Conservation (phyloP, 768 basidiomycete genomes). For the Tulasnella sp. region DNA sequence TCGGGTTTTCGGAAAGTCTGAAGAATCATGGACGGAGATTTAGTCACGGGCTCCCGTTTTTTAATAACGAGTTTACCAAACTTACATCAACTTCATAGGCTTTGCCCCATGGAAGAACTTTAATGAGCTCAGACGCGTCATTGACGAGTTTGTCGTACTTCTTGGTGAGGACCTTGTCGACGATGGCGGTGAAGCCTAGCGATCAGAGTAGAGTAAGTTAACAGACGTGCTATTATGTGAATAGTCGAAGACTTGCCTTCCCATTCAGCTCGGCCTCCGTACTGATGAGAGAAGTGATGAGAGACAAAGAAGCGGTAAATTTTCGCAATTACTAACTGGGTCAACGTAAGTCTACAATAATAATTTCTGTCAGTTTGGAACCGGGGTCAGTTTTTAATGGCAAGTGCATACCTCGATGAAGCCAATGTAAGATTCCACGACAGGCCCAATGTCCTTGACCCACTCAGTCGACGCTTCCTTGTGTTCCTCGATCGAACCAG, state of each 20-base stretch:
- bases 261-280: slow-evolving; percentile 87
- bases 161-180: slow-evolving; percentile 71
- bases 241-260: slow-evolving; percentile 53
- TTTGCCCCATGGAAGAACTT: slow-evolving; percentile 74
- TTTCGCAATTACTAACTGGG: slow-evolving; percentile 30
- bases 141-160: slow-evolving; percentile 73
- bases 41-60: not conserved
- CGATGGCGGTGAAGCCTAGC: slow-evolving; percentile 79
- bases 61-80: not conserved
- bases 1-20: slow-evolving; percentile 66
- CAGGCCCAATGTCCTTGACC: slow-evolving; percentile 81
- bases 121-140: slow-evolving; percentile 66
- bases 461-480: slow-evolving; percentile 66
- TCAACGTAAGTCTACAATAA: slow-evolving; percentile 59
- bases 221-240: too few relatives aligned
- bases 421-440: slow-evolving; percentile 81
- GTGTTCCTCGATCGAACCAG: slow-evolving; percentile 71
- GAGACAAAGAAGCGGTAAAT: not conserved
- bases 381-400: not conserved
- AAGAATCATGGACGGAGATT: not conserved
- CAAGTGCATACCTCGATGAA: slow-evolving; percentile 47
- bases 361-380: not conserved
- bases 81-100: slow-evolving; percentile 36
- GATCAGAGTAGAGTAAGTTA: not conserved
- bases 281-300: slow-evolving; percentile 24